Base-by-base conservation (phyloP, 306 rosid species). In the Sophora flavescens region DNA sequence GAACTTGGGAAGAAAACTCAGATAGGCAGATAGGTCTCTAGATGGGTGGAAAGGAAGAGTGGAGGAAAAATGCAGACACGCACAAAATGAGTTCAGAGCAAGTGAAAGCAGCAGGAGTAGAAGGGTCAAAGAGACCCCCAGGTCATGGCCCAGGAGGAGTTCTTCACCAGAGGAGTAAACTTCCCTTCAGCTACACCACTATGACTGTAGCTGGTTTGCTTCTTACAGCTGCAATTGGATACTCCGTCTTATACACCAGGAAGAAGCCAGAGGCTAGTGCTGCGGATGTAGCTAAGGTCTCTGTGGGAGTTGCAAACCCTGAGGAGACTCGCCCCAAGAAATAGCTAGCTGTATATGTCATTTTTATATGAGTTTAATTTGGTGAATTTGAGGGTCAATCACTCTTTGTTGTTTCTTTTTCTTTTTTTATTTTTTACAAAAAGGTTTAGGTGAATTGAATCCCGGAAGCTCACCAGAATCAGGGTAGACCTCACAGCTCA, bases 241-340 rank as follows among this genome's bases (percentile, higher is more conserved):
- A 90, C 68, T 12, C 75, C n/a, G 86, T 87, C 17, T 83, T 86
- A 6, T 95, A 84, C 54, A 3, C 75, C 22, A 59, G 51, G 74
- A 92, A 90, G 67, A 92, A 95, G 53, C 97, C 96, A 0, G 87
- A 90, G 30, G 97, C 97, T 10, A 57, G 78, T 8, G 93, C 96
- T 2, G 15, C 10, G 6, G 93, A 91, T 54, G 97, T 94, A 0
- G 96, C 86, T 6, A 89, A 74, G 88, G 97, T 90, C 48, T 36
- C 89, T 2, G 50, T 84, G 1, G 93, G 90, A 1, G 79, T 68
- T 9, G 92, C 88, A 1, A 18, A 28, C 0, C 86, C 93, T 3
- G 71, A 84, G 22, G 89, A 89, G 8, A 87, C 97, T 66, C 81
- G 18, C 14, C 93, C 97, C 5, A 78, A 80, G 74, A 89, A 83